phyloP scores from a whole-genome alignment of 2,329 filamentous ascomycete genomes.

The Parafenestella ontariensis region DNA sequence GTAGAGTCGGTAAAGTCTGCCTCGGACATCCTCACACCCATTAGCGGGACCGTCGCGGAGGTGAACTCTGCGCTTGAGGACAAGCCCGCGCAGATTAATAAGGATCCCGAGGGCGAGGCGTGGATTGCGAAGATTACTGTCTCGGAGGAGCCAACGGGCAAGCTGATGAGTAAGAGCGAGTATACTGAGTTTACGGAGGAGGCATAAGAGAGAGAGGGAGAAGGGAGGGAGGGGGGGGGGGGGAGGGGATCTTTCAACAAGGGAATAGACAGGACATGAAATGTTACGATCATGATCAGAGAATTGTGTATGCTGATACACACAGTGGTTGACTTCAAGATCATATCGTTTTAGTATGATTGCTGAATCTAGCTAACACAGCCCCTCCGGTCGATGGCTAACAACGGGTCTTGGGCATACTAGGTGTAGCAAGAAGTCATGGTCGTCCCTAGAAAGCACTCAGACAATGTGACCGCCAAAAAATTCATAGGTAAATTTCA shows the following conservation, averaged over 20 bases:
- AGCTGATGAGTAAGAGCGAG: constrained; percentile 76
- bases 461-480: no score
- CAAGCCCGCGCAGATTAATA: constrained; percentile 86
- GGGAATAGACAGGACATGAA: not conserved
- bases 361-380: not conserved
- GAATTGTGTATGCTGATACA: not conserved
- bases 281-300: not conserved
- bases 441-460: no score
- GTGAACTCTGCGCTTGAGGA: constrained; percentile 80
- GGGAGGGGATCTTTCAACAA: not conserved
- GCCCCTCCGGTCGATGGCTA: no score
- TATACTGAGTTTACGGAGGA: constrained; percentile 79
- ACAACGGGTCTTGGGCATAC: no score
- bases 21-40: constrained; percentile 93
- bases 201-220: constrained; percentile 11
- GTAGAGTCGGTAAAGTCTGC: constrained; percentile 99
- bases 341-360: no score
- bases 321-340: not conserved
- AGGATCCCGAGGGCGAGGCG: constrained; percentile 85
- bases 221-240: not conserved
- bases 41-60: constrained; percentile 76
- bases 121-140: constrained; percentile 94
- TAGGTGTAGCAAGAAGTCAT: no score
- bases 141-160: constrained; percentile 64
- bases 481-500: no score